Base-by-base conservation (phyloP, 192 early-diverging fungal genomes). In the Powellomyces hirtus region DNA sequence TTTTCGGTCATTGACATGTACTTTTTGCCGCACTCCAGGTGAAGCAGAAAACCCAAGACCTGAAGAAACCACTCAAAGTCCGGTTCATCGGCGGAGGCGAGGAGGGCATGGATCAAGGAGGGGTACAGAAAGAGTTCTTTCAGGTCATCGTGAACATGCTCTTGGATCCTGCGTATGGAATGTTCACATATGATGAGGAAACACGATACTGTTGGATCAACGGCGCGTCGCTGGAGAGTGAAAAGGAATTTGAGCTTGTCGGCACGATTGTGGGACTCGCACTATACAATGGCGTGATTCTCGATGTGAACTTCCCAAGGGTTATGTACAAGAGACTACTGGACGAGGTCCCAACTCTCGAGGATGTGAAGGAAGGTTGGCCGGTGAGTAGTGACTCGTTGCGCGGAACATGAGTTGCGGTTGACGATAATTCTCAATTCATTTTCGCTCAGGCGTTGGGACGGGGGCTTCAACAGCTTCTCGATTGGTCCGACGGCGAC, bases 41-140 rank as follows among this genome's bases (percentile, higher is more conserved):
- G 24, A 73, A 74, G 0, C 79, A 74, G 30, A 89, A 89, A 50
- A 79, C 75, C 44, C 50, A 62, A 0, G 90, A 90, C 57, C 67
- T 92, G 4, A 91, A 92, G 65, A 91, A 92, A 36, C 92, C 92
- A 2, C 81, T 94, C 29, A 91, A 91, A 65, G 89, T 95, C 27
- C 83, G 86, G 45, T 98, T 96, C 78, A 85, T 93, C 0, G 89
- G 87, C 20, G 89, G 91, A 38, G 93, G 93, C 26, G 95, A 98
- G 66, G 90, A 94, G 72, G 95, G 94, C 7, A 88, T 92, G 81
- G 95, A 98, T 65, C 91, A 94, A 81, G 95, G 95, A 61, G 96
- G 96, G 31, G 93, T 98, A 18, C 94, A 95, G 40, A 98, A 98
- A 76, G 96, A 98, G 76, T 92, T 94, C 74, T 94, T 95, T 70